Evolutionary conservation across 345 rosid genomes (phyloP).

Genomic region (Euphorbia pulcherrima): DNA sequence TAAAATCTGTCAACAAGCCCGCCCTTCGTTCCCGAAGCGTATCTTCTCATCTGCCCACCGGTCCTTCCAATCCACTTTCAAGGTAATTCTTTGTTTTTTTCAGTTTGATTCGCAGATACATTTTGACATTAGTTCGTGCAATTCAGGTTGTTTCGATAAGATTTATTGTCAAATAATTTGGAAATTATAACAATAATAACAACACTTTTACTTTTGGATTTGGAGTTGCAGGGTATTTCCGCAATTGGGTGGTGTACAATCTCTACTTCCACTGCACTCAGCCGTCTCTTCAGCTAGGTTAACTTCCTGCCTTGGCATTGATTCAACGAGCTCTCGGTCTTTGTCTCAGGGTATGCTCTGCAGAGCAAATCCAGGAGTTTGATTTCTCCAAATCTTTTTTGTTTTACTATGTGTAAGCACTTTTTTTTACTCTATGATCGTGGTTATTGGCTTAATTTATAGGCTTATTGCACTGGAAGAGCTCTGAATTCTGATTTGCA

Average conservation of each 20-base stretch:
- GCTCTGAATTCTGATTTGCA: background rate
- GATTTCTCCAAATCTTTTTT: slow-evolving; percentile 58
- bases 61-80: slow-evolving; percentile 42
- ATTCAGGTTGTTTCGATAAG: background rate
- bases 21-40: slow-evolving; percentile 36
- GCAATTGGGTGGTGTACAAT: slow-evolving; percentile 66
- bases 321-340: slow-evolving; percentile 69
- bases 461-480: background rate
- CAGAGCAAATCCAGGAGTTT: slow-evolving; percentile 96
- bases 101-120: background rate
- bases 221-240: slow-evolving; percentile 50
- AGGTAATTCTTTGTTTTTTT: slow-evolving; percentile 31
- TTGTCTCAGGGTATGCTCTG: slow-evolving; percentile 98
- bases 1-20: slow-evolving; percentile 58
- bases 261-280: slow-evolving; percentile 75
- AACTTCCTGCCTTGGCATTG: slow-evolving; percentile 81
- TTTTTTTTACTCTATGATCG: slow-evolving; percentile 22
- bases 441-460: background rate
- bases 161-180: slow-evolving; percentile 9
- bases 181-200: background rate
- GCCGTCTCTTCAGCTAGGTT: slow-evolving; percentile 83
- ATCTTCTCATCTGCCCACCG: slow-evolving; percentile 37
- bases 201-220: background rate
- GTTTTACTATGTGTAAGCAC: slow-evolving; percentile 67
- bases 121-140: background rate